Conservation (phyloP, 305 asterid species). For the Solanum aculeatissimum region DNA sequence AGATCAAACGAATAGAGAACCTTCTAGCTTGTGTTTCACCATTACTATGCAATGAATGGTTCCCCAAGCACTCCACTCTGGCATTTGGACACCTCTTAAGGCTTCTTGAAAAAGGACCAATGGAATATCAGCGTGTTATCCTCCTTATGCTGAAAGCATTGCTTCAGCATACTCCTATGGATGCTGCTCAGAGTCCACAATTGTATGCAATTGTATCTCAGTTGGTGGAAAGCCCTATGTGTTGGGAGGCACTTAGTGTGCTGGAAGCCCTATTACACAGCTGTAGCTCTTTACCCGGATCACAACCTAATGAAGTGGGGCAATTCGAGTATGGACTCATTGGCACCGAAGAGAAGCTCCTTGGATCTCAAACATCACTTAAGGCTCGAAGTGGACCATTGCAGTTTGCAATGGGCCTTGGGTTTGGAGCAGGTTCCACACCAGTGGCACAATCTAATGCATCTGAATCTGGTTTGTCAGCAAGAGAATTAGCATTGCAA, state of each 20-base stretch:
- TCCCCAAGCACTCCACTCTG: slow-evolving; percentile 84
- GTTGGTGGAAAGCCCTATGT: slow-evolving; percentile 87
- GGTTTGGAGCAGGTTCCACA: slow-evolving; percentile 10
- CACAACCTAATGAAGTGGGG: slow-evolving; percentile 55
- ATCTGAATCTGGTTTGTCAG: slow-evolving; percentile 43
- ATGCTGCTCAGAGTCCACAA: slow-evolving; percentile 96
- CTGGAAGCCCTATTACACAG: slow-evolving; percentile 96
- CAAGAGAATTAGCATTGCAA: slow-evolving; percentile 69
- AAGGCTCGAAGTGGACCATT: slow-evolving; percentile 94
- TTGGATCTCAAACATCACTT: slow-evolving; percentile 74
- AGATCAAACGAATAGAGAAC: slow-evolving; percentile 70
- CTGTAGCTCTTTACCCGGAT: slow-evolving; percentile 69
- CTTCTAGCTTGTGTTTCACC: slow-evolving; percentile 96
- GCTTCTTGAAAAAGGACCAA: slow-evolving; percentile 87
- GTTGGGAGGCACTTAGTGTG: slow-evolving; percentile 98
- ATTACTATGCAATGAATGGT: slow-evolving; percentile 84
- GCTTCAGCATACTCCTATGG: slow-evolving; percentile 96
- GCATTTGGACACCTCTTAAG: slow-evolving; percentile 89
- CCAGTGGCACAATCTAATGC: slow-evolving; percentile 27
- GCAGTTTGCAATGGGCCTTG: slow-evolving; percentile 63
- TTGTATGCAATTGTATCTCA: slow-evolving; percentile 96
- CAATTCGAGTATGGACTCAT: slow-evolving; percentile 60
- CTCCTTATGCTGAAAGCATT: slow-evolving; percentile 93
- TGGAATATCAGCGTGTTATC: slow-evolving; percentile 81
- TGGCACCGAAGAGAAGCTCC: slow-evolving; percentile 42